Evolutionary conservation across 331 rosid genomes (phyloP).

Genomic region (Stylosanthes scabra): DNA sequence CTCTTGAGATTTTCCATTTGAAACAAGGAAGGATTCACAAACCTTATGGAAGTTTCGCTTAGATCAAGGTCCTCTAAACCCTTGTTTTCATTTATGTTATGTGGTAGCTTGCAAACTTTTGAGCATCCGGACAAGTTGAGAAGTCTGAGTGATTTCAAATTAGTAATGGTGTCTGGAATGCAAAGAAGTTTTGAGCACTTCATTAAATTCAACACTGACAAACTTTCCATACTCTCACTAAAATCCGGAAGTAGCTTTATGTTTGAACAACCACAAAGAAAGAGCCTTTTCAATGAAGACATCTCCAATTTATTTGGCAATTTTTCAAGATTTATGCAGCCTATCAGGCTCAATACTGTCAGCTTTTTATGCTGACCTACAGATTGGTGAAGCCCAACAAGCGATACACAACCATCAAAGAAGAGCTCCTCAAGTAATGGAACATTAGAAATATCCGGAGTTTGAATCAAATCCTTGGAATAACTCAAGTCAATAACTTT

Average conservation of each 20-base stretch:
- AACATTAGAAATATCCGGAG: too few species aligned
- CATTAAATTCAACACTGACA: constrained; percentile 1
- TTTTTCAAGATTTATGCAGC: neutral
- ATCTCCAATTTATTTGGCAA: constrained; percentile 25
- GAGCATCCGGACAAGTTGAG: constrained; percentile 38
- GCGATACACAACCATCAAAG: too few species aligned
- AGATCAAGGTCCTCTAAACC: constrained; percentile 33
- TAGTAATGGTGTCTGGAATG: neutral
- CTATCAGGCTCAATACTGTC: too few species aligned
- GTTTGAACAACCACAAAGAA: constrained; percentile 39
- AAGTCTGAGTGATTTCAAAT: constrained; percentile 17
- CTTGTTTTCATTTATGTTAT: neutral
- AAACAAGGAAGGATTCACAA: constrained; percentile 27
- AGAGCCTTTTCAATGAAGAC: constrained; percentile 12
- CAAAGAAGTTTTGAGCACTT: constrained; percentile 12
- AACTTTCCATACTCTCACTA: constrained; percentile 15
- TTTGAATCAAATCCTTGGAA: too few species aligned
- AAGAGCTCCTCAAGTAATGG: too few species aligned
- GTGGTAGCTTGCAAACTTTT: constrained; percentile 20
- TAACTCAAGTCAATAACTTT: too few species aligned
- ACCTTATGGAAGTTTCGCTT: constrained; percentile 27
- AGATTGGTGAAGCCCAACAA: too few species aligned
- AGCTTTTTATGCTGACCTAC: too few species aligned
- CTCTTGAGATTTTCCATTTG: constrained; percentile 13
- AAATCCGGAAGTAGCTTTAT: constrained; percentile 35